A percentile compares a stretch with the other conserved stretches of the same genome.
Conservation (phyloP, 164 flowering plant species). For the Chimonanthus praecox region DNA sequence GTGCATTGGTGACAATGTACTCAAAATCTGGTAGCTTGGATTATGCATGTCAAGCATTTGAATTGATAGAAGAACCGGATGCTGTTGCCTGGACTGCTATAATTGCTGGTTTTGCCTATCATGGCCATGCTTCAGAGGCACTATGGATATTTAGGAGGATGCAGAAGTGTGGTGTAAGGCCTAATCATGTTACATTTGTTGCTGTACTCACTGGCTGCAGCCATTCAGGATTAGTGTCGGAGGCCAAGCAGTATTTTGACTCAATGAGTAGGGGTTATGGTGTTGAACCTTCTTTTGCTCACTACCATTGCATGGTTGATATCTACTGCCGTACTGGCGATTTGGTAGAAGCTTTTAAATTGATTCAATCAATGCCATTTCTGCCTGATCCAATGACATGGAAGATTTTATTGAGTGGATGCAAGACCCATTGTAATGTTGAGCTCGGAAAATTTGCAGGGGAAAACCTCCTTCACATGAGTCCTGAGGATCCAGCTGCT, state of each 20-base stretch:
- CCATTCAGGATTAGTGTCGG: slow-evolving; percentile 43
- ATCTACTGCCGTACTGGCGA: slow-evolving; percentile 49
- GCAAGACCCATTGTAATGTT: slow-evolving; percentile 36
- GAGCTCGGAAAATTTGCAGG: slow-evolving; percentile 43
- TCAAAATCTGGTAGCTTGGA: slow-evolving; percentile 52
- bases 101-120: slow-evolving; percentile 45
- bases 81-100: slow-evolving; percentile 60
- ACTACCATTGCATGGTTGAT: slow-evolving; percentile 53
- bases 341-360: slow-evolving; percentile 35
- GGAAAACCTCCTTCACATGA: slow-evolving; percentile 32
- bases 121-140: slow-evolving; percentile 50
- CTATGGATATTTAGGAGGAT: slow-evolving; percentile 35
- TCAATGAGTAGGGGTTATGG: slow-evolving; percentile 37
- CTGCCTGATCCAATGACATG: slow-evolving; percentile 49
- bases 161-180: slow-evolving; percentile 33
- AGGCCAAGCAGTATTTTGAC: slow-evolving; percentile 34
- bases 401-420: slow-evolving; percentile 49
- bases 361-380: slow-evolving; percentile 39
- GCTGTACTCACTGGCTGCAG: slow-evolving; percentile 51
- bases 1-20: slow-evolving; percentile 58
- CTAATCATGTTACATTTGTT: slow-evolving; percentile 40
- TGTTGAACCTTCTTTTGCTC: slow-evolving; percentile 45
- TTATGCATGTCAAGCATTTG: slow-evolving; percentile 35
- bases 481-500: slow-evolving; percentile 38
- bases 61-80: slow-evolving; percentile 37